phyloP scores from a whole-genome alignment of 2,329 filamentous ascomycete species.

The Neopestalotiopsis sp. region DNA sequence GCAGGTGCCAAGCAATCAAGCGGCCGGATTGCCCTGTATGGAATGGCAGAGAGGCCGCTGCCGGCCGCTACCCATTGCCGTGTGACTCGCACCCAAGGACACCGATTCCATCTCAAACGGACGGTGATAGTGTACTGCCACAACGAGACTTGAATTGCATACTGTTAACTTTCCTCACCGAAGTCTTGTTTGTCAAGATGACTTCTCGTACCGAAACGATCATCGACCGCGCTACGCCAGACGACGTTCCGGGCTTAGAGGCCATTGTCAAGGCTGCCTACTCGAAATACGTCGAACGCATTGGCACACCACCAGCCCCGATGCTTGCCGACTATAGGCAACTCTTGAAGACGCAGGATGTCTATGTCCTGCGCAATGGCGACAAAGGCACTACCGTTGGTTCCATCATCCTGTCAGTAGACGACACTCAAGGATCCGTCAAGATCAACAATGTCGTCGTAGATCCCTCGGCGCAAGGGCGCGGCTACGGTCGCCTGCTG shows the following conservation, averaged over 20 bases:
- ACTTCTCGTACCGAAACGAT: neutral
- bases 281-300: conserved; percentile 16
- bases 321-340: conserved; percentile 40
- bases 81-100: too few species aligned
- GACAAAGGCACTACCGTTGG: conserved; percentile 28
- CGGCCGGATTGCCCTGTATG: too few species aligned
- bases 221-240: conserved; percentile 4
- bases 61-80: too few species aligned
- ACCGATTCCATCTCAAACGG: too few species aligned
- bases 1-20: too few species aligned
- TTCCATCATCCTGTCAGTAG: conserved; percentile 31
- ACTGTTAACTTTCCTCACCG: neutral
- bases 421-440: conserved; percentile 16
- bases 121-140: neutral
- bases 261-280: conserved; percentile 17
- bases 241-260: neutral
- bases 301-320: conserved; percentile 38
- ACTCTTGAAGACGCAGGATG: conserved; percentile 30
- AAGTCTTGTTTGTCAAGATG: neutral
- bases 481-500: conserved; percentile 27
- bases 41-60: too few species aligned
- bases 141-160: neutral
- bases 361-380: conserved; percentile 2
- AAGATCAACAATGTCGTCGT: conserved; percentile 30
- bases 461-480: conserved; percentile 23